Percentiles rank a stretch among this genome's conserved stretches.
phyloP scores from a whole-genome alignment of 768 basidiomycete species.

The Rhizopogon salebrosus region DNA sequence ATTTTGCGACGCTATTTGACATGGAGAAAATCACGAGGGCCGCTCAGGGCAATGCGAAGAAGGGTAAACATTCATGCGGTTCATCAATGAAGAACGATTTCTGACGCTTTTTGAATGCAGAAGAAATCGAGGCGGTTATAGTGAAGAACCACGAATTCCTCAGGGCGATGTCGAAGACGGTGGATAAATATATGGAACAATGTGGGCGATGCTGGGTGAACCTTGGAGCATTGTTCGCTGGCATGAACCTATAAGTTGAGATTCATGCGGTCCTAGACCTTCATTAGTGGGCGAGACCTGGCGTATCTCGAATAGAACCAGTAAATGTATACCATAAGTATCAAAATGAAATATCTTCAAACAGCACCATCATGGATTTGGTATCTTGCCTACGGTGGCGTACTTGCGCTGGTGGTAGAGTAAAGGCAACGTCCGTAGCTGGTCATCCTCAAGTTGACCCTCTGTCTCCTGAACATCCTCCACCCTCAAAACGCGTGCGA shows the following conservation, averaged over 20 bases:
- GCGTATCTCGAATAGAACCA: background rate
- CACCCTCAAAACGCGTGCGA: constrained; percentile 72
- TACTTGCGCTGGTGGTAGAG: constrained; percentile 61
- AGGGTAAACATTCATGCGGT: constrained; percentile 26
- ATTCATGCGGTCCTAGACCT: background rate
- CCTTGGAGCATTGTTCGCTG: constrained; percentile 36
- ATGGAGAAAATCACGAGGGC: constrained; percentile 52
- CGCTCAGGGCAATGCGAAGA: constrained; percentile 40
- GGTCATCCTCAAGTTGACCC: constrained; percentile 14
- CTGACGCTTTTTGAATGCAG: constrained; percentile 30
- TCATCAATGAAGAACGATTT: background rate
- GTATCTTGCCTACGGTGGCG: constrained; percentile 40
- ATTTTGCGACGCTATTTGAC: constrained; percentile 77
- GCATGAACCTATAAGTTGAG: background rate
- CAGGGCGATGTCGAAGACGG: constrained; percentile 45
- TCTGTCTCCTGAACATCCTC: constrained; percentile 31
- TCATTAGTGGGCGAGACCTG: background rate
- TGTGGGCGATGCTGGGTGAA: constrained; percentile 29
- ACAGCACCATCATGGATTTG: constrained; percentile 3
- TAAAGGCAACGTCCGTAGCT: constrained; percentile 42
- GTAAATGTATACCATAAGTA: background rate
- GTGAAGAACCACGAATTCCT: constrained; percentile 49
- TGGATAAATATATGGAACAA: constrained; percentile 78
- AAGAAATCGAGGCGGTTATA: constrained; percentile 48
- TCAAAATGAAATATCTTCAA: background rate